Evolutionary conservation across 2,329 filamentous ascomycete species (phyloP).

Genomic region (Cladosporium cucumerinum): DNA sequence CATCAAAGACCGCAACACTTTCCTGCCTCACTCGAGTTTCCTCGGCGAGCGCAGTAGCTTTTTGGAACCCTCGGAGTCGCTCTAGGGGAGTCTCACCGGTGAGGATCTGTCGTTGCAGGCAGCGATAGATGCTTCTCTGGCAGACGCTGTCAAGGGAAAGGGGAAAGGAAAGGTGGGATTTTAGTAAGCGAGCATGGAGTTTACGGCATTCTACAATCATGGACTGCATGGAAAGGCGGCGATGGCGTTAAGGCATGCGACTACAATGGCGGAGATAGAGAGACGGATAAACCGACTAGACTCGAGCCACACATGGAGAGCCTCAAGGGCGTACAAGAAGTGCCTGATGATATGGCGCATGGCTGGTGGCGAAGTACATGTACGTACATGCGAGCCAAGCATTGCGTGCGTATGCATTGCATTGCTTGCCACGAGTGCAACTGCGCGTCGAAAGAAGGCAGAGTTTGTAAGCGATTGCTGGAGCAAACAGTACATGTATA

Average conservation of each 20-base stretch:
- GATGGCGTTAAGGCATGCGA: neutral
- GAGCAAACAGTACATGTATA: slow-evolving; percentile 5
- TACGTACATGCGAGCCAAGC: slow-evolving; percentile 1
- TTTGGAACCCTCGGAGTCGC: neutral
- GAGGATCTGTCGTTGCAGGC: neutral
- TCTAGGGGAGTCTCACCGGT: neutral
- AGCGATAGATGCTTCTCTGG: neutral
- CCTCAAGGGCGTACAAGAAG: neutral
- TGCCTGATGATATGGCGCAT: neutral
- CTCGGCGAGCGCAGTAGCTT: neutral
- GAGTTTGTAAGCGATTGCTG: neutral
- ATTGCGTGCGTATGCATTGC: slow-evolving; percentile 1
- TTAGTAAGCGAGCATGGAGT: neutral
- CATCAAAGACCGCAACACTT: slow-evolving; percentile 30
- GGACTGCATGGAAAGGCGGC: neutral
- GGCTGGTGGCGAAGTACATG: neutral
- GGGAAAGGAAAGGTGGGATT: neutral
- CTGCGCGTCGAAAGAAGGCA: neutral
- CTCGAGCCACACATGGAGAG: neutral
- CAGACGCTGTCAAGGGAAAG: neutral
- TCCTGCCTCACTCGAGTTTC: neutral
- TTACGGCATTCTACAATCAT: neutral
- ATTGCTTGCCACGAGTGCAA: neutral
- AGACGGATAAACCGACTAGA: neutral
- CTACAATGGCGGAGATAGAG: neutral